Base-by-base conservation (phyloP, 2,329 filamentous ascomycete genomes). In the Fusarium tuaranense region DNA sequence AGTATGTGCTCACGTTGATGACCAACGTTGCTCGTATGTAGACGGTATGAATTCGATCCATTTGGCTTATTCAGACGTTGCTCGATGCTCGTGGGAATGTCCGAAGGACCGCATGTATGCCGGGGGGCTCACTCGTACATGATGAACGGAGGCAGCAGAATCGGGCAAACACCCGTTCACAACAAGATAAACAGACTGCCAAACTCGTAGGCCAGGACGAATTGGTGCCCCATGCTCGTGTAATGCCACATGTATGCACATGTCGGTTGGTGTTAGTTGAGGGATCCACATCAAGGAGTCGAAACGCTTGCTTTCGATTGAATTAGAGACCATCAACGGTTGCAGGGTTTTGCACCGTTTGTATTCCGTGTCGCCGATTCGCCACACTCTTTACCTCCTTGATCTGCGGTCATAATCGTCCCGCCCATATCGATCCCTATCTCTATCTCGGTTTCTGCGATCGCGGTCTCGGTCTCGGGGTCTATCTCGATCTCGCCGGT, bases 401-500 rank as follows among this genome's bases (percentile, higher is more conserved):
- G 75, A 39, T 48, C 67, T 71, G 20, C 69, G 70, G 55, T 74
- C 69, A 60, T 75, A 67, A 41, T 78, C 72, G 38, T 78, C 74
- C 65, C 77, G 69, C 32, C 75, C 70, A 58, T 58, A 63, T 59
- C 76, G 73, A 68, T 75, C 76, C 62, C 71, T 68, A 46, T 76
- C 74, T 66, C 62, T 60, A 38, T 68, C 71, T 75, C 66, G 65
- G 68, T 74, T 65, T 63, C 69, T 70, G 34, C 74, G 80, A 73
- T 80, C 82, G 77, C 67, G 58, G 39, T 68, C 57, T 46, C 76
- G 79, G 70, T 81, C 76, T 41, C 78, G 79, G 38, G 82, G 69
- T 58, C 71, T 69, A 67, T 78, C 78, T 63, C 69, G 69, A 46
- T 80, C 77, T 63, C 79, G 69, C 51, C 73, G 71, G 46, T 78